Conservation (phyloP, 768 basidiomycete species). For the Mycena vulgaris region DNA sequence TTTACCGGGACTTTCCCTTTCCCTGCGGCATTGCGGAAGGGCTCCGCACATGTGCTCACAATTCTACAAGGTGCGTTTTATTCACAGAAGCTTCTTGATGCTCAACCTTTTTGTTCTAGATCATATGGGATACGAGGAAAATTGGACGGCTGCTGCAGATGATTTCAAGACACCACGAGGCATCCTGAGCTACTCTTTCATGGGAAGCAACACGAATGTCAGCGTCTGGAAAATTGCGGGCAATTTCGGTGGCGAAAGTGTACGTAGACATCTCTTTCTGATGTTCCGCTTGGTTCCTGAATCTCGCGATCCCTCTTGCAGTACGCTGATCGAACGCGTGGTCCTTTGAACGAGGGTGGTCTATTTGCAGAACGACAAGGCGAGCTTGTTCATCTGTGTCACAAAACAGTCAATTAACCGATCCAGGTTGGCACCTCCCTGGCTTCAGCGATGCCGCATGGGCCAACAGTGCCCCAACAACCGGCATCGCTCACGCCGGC, state of each 20-base stretch:
- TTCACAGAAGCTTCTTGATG: background rate
- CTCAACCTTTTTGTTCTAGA: conserved; percentile 43
- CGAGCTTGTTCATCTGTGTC: conserved; percentile 10
- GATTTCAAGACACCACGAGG: conserved; percentile 65
- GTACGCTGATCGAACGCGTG: conserved; percentile 66
- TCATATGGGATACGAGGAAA: conserved; percentile 68
- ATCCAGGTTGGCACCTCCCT: conserved; percentile 70
- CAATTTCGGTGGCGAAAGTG: conserved; percentile 64
- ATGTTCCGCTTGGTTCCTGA: background rate
- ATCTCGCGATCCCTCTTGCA: too few species aligned
- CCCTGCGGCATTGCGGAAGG: conserved; percentile 46
- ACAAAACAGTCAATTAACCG: background rate
- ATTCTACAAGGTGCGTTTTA: conserved; percentile 54
- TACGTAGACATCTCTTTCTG: conserved; percentile 38
- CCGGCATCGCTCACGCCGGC: conserved; percentile 59
- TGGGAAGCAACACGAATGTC: conserved; percentile 57
- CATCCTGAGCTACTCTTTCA: conserved; percentile 62
- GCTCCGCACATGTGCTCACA: conserved; percentile 60
- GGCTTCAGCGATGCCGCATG: conserved; percentile 65
- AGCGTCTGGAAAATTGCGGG: conserved; percentile 66
- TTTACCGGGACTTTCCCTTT: conserved; percentile 55
- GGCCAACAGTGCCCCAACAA: conserved; percentile 58
- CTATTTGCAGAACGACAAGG: conserved; percentile 70
- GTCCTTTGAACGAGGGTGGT: conserved; percentile 74
- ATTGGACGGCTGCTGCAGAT: conserved; percentile 60